A percentile compares a stretch with the other conserved stretches of the same genome.
Conservation (phyloP, 805 yeast species). For the Zygoascus flipseniorum region DNA sequence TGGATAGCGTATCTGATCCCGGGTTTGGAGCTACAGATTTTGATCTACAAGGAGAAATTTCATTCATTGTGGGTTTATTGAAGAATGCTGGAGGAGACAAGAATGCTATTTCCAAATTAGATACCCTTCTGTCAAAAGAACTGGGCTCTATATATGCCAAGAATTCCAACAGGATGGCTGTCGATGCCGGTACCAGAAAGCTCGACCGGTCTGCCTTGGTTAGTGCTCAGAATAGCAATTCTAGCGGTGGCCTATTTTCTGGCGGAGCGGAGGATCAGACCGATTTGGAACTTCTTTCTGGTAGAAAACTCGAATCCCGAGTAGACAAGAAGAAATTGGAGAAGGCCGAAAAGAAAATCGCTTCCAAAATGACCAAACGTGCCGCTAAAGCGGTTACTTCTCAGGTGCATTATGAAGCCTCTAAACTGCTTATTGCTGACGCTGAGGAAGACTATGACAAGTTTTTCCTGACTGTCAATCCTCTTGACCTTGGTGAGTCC, state of each 20-base stretch:
- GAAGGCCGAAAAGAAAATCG: constrained; percentile 95
- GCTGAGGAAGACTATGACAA: constrained; percentile 76
- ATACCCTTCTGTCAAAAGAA: constrained; percentile 38
- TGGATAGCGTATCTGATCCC: constrained; percentile 70
- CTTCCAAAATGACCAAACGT: constrained; percentile 91
- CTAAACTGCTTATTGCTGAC: constrained; percentile 55
- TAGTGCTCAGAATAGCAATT: constrained; percentile 59
- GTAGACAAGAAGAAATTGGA: constrained; percentile 95
- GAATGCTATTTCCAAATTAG: constrained; percentile 46
- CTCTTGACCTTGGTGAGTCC: constrained; percentile 63
- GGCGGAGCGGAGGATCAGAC: constrained; percentile 72
- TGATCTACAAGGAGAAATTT: constrained; percentile 58
- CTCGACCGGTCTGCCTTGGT: constrained; percentile 58
- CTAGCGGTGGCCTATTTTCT: constrained; percentile 56
- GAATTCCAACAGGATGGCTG: constrained; percentile 5
- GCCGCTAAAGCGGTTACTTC: constrained; percentile 27
- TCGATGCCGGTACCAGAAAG: constrained; percentile 83
- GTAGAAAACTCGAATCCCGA: constrained; percentile 83
- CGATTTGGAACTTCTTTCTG: constrained; percentile 79
- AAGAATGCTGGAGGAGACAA: constrained; percentile 75
- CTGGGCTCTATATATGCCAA: constrained; percentile 48
- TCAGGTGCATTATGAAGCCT: constrained; percentile 50
- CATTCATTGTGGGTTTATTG: constrained; percentile 56
- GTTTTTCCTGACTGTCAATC: constrained; percentile 91
- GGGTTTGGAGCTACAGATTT: constrained; percentile 61